phyloP scores from a whole-genome alignment of 192 early-diverging fungal species.

The Funneliformis geosporum region DNA sequence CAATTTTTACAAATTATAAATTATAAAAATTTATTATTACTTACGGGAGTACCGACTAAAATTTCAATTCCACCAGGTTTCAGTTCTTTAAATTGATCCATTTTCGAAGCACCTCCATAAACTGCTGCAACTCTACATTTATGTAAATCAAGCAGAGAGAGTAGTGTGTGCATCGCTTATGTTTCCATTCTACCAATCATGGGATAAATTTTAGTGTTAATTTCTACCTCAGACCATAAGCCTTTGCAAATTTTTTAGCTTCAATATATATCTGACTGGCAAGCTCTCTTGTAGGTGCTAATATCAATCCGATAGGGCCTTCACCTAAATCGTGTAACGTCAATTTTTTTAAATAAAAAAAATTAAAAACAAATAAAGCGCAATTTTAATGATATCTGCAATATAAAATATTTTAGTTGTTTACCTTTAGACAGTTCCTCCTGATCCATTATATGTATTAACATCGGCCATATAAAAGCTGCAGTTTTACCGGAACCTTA shows the following conservation, averaged over 20 bases:
- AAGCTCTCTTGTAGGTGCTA: conserved; percentile 79
- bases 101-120: conserved; percentile 81
- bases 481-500: conserved; percentile 84
- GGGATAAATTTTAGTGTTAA: conserved; percentile 20
- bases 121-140: conserved; percentile 59
- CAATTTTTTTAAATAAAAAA: not conserved
- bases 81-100: conserved; percentile 82
- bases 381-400: too few species aligned
- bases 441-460: conserved; percentile 87
- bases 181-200: conserved; percentile 18
- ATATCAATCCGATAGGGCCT: conserved; percentile 78
- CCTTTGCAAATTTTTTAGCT: conserved; percentile 78
- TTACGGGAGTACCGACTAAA: conserved; percentile 73
- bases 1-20: not conserved
- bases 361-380: too few species aligned
- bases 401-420: too few species aligned
- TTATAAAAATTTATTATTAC: not conserved
- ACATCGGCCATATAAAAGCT: conserved; percentile 81
- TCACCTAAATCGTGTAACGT: conserved; percentile 58
- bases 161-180: conserved; percentile 34
- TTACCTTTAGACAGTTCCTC: conserved; percentile 56
- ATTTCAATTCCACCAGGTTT: conserved; percentile 71
- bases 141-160: conserved; percentile 21
- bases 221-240: conserved; percentile 61
- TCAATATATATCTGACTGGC: conserved; percentile 80